Evolutionary conservation across 139 green algal species (phyloP).

Genomic region (Closterium sp.): DNA sequence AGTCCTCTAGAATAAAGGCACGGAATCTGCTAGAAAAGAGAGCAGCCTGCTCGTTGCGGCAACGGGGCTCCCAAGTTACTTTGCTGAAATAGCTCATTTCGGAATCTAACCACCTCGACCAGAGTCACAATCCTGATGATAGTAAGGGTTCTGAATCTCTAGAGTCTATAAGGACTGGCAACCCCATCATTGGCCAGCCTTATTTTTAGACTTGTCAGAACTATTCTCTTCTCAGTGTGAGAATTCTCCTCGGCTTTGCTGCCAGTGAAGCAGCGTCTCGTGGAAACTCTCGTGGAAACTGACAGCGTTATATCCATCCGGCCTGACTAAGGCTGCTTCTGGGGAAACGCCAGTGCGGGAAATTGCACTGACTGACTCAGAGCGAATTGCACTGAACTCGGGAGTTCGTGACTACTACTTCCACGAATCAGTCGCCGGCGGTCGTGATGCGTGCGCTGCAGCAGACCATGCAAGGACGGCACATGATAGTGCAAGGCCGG

Average conservation of each 20-base stretch:
- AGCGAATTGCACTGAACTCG: not conserved
- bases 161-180: not conserved
- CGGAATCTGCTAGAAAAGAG: not conserved
- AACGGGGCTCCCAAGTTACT: not conserved
- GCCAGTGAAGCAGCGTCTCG: not conserved
- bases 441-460: not conserved
- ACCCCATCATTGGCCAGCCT: not conserved
- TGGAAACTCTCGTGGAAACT: not conserved
- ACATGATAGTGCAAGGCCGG: not conserved
- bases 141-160: not conserved
- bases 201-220: too few relatives aligned
- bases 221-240: too few relatives aligned
- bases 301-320: not conserved
- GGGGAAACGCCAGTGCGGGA: too few relatives aligned
- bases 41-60: not conserved
- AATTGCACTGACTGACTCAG: too few relatives aligned
- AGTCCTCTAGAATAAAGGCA: not conserved
- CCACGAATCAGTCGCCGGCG: not conserved
- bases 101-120: too few relatives aligned
- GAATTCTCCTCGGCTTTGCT: not conserved
- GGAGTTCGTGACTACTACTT: not conserved
- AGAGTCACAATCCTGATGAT: not conserved
- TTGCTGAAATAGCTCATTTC: not conserved
- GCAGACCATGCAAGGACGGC: not conserved
- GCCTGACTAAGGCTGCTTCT: too few relatives aligned